phyloP scores from a whole-genome alignment of 1,139 yeast species.

The Yarrowia galli region DNA sequence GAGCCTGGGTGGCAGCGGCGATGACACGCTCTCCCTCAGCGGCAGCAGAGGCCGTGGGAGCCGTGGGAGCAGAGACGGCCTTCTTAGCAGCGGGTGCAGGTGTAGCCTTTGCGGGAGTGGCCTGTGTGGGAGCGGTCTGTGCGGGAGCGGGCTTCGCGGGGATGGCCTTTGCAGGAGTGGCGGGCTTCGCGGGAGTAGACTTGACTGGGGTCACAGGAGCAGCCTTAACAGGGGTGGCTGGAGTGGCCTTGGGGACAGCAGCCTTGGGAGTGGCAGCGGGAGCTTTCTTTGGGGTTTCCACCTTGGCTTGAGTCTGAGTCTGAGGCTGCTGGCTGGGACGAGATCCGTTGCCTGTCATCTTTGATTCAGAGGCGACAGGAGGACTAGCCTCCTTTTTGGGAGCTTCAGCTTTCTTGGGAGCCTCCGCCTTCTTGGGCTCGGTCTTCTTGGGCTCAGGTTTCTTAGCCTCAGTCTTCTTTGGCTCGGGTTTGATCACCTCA shows the following conservation, averaged over 20 bases:
- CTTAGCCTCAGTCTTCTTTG: too few relatives aligned
- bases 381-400: not conserved
- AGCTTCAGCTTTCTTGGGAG: not conserved
- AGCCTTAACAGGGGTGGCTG: not conserved
- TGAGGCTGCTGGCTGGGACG: not conserved
- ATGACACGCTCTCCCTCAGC: constrained; percentile 6
- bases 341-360: not conserved
- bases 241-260: not conserved
- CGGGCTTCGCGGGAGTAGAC: not conserved
- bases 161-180: not conserved
- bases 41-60: not conserved
- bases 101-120: too few relatives aligned
- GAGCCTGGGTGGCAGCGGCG: constrained; percentile 11
- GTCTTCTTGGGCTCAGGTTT: not conserved
- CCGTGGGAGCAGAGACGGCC: not conserved
- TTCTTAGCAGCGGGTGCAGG: not conserved
- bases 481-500: not conserved
- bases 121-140: too few relatives aligned
- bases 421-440: not conserved
- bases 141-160: too few relatives aligned
- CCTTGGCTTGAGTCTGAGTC: not conserved
- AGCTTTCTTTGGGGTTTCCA: not conserved
- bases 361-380: not conserved
- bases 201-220: not conserved
- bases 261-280: not conserved